A percentile compares a stretch with the other conserved stretches of the same genome.
phyloP scores from a whole-genome alignment of 2,329 filamentous ascomycete species.

The Fusarium sambucinum region DNA sequence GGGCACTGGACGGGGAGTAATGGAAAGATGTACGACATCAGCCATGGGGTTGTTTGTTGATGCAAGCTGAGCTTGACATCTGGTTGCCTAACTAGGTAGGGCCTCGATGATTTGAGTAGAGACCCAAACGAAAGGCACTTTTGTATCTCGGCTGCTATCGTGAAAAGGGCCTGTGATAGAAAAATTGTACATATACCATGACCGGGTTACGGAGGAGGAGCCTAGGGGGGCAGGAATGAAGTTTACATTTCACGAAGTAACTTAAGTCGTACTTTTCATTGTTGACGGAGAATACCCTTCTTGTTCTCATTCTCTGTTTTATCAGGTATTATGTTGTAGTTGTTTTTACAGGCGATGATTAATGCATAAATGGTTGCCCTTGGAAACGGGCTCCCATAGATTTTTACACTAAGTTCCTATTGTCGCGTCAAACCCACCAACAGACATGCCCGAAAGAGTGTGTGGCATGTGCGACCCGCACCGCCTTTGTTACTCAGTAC shows the following conservation, averaged over 20 bases:
- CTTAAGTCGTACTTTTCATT: constrained; percentile 7
- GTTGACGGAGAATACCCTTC: neutral
- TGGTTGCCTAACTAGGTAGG: constrained; percentile 31
- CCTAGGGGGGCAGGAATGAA: constrained; percentile 49
- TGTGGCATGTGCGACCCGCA: constrained; percentile 25
- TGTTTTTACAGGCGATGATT: constrained; percentile 15
- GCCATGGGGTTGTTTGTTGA: constrained; percentile 25
- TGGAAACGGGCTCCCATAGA: constrained; percentile 31
- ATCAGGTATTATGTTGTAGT: neutral
- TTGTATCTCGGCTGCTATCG: constrained; percentile 42
- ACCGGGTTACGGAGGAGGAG: constrained; percentile 52
- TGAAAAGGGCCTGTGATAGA: constrained; percentile 49
- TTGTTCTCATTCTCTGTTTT: neutral
- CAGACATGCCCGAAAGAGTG: constrained; percentile 21
- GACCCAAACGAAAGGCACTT: constrained; percentile 28
- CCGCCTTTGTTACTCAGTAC: neutral
- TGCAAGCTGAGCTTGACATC: constrained; percentile 47
- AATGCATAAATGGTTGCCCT: constrained; percentile 38
- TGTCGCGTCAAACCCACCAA: constrained; percentile 27
- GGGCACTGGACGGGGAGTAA: constrained; percentile 45
- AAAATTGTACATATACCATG: constrained; percentile 59
- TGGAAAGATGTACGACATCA: constrained; percentile 39
- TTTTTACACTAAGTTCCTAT: constrained; percentile 11
- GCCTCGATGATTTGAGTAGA: constrained; percentile 36
- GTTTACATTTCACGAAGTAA: constrained; percentile 39